phyloP scores from a whole-genome alignment of 345 rosid genomes.

The Moricandia arvensis region DNA sequence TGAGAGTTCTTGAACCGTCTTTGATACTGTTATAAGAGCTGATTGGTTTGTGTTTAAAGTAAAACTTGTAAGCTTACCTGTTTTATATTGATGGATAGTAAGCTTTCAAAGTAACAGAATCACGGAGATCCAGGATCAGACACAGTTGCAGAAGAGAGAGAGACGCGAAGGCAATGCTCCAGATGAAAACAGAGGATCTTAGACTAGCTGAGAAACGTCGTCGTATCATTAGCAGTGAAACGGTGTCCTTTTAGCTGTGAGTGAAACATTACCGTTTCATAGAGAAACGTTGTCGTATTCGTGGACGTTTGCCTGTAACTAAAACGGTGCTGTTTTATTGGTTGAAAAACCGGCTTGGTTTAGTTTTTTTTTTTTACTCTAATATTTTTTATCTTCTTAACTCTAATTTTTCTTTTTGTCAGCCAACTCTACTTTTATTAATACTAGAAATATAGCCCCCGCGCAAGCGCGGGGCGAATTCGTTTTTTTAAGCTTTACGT shows the following conservation, averaged over 20 bases:
- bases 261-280: not conserved
- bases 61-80: conserved; percentile 10
- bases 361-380: too few species aligned
- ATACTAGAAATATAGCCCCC: too few species aligned
- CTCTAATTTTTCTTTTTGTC: too few species aligned
- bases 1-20: not conserved
- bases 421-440: too few species aligned
- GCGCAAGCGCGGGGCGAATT: too few species aligned
- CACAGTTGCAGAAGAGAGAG: not conserved
- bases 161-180: not conserved
- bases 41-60: not conserved
- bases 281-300: not conserved
- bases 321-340: too few species aligned
- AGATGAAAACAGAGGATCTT: conserved; percentile 2
- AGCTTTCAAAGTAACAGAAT: not conserved
- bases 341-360: too few species aligned
- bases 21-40: not conserved
- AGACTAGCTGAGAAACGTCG: not conserved
- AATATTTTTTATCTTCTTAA: too few species aligned
- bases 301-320: not conserved
- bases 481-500: too few species aligned
- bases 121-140: conserved; percentile 23
- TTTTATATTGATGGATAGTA: not conserved
- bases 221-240: not conserved
- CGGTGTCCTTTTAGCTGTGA: not conserved